A percentile compares a stretch with the other conserved stretches of the same genome.
These are phyloP conservation scores for Amanita subjunquillea DNA, from an alignment of 768 basidiomycete genomes.

Conservation along the genomic window DNA sequence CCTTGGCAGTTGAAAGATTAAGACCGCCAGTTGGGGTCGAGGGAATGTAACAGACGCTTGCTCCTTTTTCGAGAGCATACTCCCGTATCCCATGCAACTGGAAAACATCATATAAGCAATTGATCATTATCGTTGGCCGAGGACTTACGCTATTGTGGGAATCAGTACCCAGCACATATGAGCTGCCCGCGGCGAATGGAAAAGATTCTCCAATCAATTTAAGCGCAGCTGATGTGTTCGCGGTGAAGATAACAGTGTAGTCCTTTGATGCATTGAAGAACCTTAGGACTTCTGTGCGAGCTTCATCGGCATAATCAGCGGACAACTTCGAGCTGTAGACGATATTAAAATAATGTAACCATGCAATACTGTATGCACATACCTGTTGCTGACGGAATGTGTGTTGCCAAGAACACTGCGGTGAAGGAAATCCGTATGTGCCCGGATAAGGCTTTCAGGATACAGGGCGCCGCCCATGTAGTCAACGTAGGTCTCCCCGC, in stretches of 20 bases:
- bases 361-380: conserved; percentile 5
- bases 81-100: conserved; percentile 65
- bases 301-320: conserved; percentile 53
- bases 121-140: background rate
- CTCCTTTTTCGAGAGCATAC: conserved; percentile 49
- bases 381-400: conserved; percentile 78
- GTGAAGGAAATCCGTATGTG: conserved; percentile 61
- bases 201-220: conserved; percentile 79
- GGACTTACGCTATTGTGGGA: conserved; percentile 67
- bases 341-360: conserved; percentile 7
- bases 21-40: conserved; percentile 59
- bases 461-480: conserved; percentile 82
- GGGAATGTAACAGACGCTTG: conserved; percentile 52
- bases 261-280: conserved; percentile 71
- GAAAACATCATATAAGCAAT: background rate
- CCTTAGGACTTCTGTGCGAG: conserved; percentile 59
- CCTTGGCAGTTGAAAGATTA: conserved; percentile 47
- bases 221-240: conserved; percentile 71
- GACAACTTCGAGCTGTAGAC: conserved; percentile 58
- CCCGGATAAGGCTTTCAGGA: conserved; percentile 65
- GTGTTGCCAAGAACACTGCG: conserved; percentile 69
- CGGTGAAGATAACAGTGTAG: conserved; percentile 75
- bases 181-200: conserved; percentile 50
- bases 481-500: conserved; percentile 72
- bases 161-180: conserved; percentile 62